These are phyloP conservation scores for Teratosphaeria epicoccoides DNA, from an alignment of 2,329 filamentous ascomycete species.

Conservation along the genomic window DNA sequence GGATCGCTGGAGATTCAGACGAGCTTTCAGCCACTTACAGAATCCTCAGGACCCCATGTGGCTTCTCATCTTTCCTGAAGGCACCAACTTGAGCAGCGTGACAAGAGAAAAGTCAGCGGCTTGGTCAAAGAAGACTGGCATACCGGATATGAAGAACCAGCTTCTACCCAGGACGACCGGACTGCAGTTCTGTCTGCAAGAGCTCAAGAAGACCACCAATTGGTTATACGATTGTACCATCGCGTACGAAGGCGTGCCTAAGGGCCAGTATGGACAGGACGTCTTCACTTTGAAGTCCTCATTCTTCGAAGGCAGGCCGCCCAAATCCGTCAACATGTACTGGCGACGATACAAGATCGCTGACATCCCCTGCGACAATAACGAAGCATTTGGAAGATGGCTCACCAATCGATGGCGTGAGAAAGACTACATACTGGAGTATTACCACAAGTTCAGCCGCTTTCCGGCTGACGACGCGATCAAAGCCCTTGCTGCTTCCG, in stretches of 20 bases:
- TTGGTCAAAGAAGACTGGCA: constrained; percentile 67
- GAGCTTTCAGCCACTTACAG: constrained; percentile 62
- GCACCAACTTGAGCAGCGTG: constrained; percentile 66
- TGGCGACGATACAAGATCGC: constrained; percentile 77
- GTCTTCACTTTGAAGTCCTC: constrained; percentile 79
- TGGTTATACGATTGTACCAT: constrained; percentile 91
- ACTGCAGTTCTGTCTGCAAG: constrained; percentile 65
- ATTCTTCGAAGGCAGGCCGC: constrained; percentile 77
- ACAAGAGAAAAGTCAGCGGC: constrained; percentile 58
- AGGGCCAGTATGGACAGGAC: constrained; percentile 72
- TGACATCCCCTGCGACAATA: constrained; percentile 69
- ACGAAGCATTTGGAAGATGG: constrained; percentile 72
- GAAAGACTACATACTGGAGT: constrained; percentile 80
- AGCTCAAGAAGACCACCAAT: constrained; percentile 63
- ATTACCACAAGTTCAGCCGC: constrained; percentile 60
- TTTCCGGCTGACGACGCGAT: constrained; percentile 59
- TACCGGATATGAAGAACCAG: constrained; percentile 62
- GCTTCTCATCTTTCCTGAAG: constrained; percentile 79
- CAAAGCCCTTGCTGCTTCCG: constrained; percentile 27
- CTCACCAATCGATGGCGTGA: constrained; percentile 78
- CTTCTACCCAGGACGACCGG: constrained; percentile 73
- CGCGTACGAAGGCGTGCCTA: constrained; percentile 88
- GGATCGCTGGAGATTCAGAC: constrained; percentile 64
- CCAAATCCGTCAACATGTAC: constrained; percentile 93
- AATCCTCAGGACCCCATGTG: constrained; percentile 71